These are phyloP conservation scores for Trebouxia gelatinosa DNA, from an alignment of 163 green algal genomes.

Conservation along the genomic window DNA sequence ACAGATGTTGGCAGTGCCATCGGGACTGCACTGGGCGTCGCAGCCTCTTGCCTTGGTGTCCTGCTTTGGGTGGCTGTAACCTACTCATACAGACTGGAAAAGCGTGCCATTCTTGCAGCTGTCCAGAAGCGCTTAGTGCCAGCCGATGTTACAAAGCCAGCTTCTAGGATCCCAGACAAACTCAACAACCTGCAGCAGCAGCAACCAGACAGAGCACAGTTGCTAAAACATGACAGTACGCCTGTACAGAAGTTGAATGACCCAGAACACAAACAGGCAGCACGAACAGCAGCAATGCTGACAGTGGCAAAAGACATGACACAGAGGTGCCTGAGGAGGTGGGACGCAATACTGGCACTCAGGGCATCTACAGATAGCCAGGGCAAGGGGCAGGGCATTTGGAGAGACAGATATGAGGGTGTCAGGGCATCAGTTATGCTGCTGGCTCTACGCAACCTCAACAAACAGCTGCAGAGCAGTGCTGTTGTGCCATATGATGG, in stretches of 20 bases:
- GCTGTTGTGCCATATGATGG: not conserved
- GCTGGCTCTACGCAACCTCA: not conserved
- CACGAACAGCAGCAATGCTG: not conserved
- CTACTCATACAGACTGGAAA: not conserved
- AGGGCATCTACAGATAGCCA: constrained; percentile 9
- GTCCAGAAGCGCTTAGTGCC: not conserved
- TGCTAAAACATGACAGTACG: not conserved
- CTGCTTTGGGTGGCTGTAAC: not conserved
- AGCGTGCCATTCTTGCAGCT: not conserved
- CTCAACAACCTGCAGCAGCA: not conserved
- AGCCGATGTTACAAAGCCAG: not conserved
- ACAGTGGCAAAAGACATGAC: not conserved
- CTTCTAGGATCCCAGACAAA: not conserved
- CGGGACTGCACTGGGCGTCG: not conserved
- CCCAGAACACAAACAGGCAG: not conserved
- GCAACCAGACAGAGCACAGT: too few species aligned
- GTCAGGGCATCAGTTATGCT: constrained; percentile 8
- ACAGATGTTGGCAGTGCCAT: not conserved
- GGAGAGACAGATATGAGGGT: constrained; percentile 5
- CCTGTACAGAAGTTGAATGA: not conserved
- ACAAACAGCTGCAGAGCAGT: not conserved
- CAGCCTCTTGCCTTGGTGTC: not conserved
- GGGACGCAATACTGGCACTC: not conserved
- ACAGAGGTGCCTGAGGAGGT: not conserved
- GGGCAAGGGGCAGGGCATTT: constrained; percentile 2